A percentile compares a stretch with the other conserved stretches of the same genome.
These are phyloP conservation scores for Alternaria sp. DNA, from an alignment of 2,329 filamentous ascomycete species.

Conservation along the genomic window DNA sequence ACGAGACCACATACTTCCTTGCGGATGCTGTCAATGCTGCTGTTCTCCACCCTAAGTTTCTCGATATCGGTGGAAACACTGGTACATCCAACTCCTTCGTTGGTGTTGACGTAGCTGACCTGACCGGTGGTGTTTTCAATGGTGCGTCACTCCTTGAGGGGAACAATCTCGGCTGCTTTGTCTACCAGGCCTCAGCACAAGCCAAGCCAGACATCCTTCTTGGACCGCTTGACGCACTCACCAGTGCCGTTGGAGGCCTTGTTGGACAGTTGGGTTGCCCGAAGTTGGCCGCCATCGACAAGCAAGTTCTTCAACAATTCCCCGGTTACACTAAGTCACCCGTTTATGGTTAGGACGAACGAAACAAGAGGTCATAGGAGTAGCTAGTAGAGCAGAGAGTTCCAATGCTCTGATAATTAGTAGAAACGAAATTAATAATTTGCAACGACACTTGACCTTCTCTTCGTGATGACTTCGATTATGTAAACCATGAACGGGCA, in stretches of 20 bases:
- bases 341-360: constrained; percentile 24
- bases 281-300: constrained; percentile 25
- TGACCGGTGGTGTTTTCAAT: constrained; percentile 31
- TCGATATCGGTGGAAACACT: constrained; percentile 34
- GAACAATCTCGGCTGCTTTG: constrained; percentile 31
- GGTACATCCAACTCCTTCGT: constrained; percentile 35
- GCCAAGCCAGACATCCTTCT: constrained; percentile 34
- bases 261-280: constrained; percentile 30
- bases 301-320: constrained; percentile 25
- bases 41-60: constrained; percentile 33
- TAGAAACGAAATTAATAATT: background rate
- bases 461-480: background rate
- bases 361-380: background rate
- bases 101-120: constrained; percentile 25
- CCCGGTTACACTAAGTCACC: constrained; percentile 29
- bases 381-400: background rate
- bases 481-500: background rate
- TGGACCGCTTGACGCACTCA: constrained; percentile 23
- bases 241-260: constrained; percentile 22
- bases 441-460: background rate
- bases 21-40: constrained; percentile 30
- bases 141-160: constrained; percentile 22
- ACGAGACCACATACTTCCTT: constrained; percentile 32
- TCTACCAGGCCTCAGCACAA: constrained; percentile 30
- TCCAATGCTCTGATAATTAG: background rate